phyloP scores from a whole-genome alignment of 2,329 filamentous ascomycete genomes.

The Ceratocystis papillata region DNA sequence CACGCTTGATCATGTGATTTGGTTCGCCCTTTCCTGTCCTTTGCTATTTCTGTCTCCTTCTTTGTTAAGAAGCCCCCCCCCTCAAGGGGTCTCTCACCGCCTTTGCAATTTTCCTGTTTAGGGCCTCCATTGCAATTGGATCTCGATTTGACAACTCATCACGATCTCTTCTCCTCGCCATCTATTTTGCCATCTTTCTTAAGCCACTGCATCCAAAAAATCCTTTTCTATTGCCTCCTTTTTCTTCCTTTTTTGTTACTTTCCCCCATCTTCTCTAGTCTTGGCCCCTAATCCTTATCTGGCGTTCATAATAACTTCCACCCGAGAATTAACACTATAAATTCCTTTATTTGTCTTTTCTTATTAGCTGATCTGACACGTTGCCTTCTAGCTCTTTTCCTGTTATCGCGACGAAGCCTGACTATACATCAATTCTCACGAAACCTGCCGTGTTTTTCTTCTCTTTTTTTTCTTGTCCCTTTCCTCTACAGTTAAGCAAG shows the following conservation, averaged over 20 bases:
- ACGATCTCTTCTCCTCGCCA: slow-evolving; percentile 17
- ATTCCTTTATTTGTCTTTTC: slow-evolving; percentile 20
- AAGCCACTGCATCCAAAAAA: slow-evolving; percentile 25
- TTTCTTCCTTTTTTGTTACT: slow-evolving; percentile 11
- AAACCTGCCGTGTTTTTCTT: not conserved
- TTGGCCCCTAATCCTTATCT: slow-evolving; percentile 14
- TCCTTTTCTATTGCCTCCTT: slow-evolving; percentile 5
- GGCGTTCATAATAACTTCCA: not conserved
- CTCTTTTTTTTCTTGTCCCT: no score
- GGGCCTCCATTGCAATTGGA: slow-evolving; percentile 11
- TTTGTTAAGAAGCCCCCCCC: not conserved
- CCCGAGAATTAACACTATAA: slow-evolving; percentile 8
- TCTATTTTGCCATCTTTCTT: slow-evolving; percentile 24
- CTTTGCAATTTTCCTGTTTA: slow-evolving; percentile 27
- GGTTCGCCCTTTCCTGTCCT: not conserved
- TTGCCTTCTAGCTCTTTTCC: slow-evolving; percentile 19
- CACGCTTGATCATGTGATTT: no score
- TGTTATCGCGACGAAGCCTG: slow-evolving; percentile 8
- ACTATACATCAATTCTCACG: not conserved
- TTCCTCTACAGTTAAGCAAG: no score
- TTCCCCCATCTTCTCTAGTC: slow-evolving; percentile 19
- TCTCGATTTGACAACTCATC: slow-evolving; percentile 8
- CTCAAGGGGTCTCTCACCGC: slow-evolving; percentile 25
- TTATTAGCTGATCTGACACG: slow-evolving; percentile 13
- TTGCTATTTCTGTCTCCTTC: not conserved